phyloP scores from a whole-genome alignment of 106 monocot species.

The Hemerocallis citrina region DNA sequence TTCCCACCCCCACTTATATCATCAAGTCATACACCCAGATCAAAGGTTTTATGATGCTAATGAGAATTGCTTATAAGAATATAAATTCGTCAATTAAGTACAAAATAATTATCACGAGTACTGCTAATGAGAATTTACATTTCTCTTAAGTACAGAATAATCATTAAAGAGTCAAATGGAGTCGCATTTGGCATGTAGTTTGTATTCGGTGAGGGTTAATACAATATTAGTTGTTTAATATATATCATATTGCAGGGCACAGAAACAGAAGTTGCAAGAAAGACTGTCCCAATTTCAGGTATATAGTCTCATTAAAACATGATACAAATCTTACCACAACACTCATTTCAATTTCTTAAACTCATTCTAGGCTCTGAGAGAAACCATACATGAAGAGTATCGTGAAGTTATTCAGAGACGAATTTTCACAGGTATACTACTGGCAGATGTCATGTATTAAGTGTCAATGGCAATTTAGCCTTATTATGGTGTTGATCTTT shows the following conservation, averaged over 20 bases:
- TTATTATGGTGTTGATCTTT: too few species aligned
- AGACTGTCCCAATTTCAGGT: slow-evolving; percentile 64
- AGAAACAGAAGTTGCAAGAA: slow-evolving; percentile 55
- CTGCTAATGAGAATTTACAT: too few species aligned
- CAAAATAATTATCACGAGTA: too few species aligned
- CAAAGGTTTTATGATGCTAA: too few species aligned
- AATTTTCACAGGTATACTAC: slow-evolving; percentile 49
- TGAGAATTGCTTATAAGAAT: too few species aligned
- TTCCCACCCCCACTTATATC: too few species aligned
- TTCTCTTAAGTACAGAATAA: too few species aligned
- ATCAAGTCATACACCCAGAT: too few species aligned
- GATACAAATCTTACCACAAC: background rate
- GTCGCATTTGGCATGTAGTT: too few species aligned
- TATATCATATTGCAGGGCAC: slow-evolving; percentile 18
- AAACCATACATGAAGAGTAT: slow-evolving; percentile 47
- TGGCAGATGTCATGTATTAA: background rate
- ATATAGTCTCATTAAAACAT: background rate
- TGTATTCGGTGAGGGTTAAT: background rate
- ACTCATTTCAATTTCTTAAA: background rate
- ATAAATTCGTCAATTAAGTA: too few species aligned
- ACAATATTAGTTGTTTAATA: background rate
- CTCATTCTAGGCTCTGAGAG: slow-evolving; percentile 32
- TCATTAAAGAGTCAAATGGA: too few species aligned
- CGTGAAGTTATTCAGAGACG: slow-evolving; percentile 52
- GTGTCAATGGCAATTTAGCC: too few species aligned